These are phyloP conservation scores for Daldinia vernicosa DNA, from an alignment of 495 filamentous ascomycete genomes.

Conservation along the genomic window DNA sequence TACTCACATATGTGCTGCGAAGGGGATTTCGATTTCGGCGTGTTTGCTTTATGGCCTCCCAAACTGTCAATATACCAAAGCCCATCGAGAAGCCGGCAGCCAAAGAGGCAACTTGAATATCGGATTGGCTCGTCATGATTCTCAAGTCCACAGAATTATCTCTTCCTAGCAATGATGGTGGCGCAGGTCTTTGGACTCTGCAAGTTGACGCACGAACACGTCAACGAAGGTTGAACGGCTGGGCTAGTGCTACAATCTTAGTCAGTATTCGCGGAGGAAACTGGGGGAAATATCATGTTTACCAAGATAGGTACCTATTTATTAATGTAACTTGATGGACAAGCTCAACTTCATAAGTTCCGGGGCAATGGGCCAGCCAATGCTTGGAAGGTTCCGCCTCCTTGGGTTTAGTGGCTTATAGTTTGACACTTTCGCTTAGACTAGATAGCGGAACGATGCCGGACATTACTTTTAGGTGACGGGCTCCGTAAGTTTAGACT, in stretches of 20 bases:
- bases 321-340: neutral
- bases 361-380: neutral
- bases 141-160: neutral
- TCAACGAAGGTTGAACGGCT: neutral
- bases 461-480: neutral
- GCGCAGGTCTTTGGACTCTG: neutral
- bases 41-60: conserved; percentile 50
- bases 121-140: neutral
- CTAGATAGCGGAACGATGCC: neutral
- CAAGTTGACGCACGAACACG: neutral
- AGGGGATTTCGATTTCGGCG: conserved; percentile 43
- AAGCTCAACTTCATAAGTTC: neutral
- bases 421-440: neutral
- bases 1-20: conserved; percentile 39
- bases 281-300: neutral
- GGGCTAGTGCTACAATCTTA: neutral
- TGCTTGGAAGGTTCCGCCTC: neutral
- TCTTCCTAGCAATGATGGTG: neutral
- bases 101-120: conserved; percentile 47
- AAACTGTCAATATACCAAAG: conserved; percentile 54
- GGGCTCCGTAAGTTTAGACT: neutral
- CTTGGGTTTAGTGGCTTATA: neutral
- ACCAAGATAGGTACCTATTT: neutral
- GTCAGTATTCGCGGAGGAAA: neutral
- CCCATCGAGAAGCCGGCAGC: conserved; percentile 54